phyloP scores from a whole-genome alignment of 345 rosid genomes.

The Eucalyptus guilfoylei region DNA sequence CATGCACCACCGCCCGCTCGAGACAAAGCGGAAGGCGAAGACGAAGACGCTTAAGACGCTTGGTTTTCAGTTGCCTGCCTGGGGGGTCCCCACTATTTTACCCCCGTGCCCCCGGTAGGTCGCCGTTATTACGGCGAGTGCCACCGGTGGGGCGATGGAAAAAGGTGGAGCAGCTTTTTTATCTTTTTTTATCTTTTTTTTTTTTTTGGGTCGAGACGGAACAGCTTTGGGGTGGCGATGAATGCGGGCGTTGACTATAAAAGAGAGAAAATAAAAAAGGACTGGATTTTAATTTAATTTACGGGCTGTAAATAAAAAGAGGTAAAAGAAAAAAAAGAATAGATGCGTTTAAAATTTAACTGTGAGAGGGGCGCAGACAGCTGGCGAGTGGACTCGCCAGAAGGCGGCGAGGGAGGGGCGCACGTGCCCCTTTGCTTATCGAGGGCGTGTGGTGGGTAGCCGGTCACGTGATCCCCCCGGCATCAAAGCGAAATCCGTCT shows the following conservation, averaged over 20 bases:
- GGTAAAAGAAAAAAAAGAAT: not conserved
- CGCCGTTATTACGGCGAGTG: not conserved
- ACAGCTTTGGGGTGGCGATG: not conserved
- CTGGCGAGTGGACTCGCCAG: not conserved
- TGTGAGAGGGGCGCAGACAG: not conserved
- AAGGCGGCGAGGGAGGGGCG: not conserved
- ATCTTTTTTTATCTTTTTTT: too few species aligned
- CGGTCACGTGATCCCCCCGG: not conserved
- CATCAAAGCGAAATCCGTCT: not conserved
- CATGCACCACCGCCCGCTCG: not conserved
- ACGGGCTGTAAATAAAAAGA: not conserved
- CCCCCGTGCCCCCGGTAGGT: not conserved
- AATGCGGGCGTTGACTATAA: not conserved
- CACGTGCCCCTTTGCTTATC: not conserved
- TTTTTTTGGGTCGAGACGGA: too few species aligned
- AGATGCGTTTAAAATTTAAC: not conserved
- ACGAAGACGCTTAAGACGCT: not conserved
- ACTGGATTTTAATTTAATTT: not conserved
- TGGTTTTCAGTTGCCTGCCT: not conserved
- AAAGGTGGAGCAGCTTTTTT: too few species aligned
- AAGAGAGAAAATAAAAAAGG: not conserved
- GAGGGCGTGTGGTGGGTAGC: not conserved
- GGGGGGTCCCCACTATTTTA: not conserved
- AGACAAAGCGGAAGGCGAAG: not conserved
- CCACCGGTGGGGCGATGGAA: not conserved